Evolutionary conservation across 106 monocot genomes (phyloP), one percentile per base, ranked within the genome.

Genomic region (Dendrobium catenatum): DNA sequence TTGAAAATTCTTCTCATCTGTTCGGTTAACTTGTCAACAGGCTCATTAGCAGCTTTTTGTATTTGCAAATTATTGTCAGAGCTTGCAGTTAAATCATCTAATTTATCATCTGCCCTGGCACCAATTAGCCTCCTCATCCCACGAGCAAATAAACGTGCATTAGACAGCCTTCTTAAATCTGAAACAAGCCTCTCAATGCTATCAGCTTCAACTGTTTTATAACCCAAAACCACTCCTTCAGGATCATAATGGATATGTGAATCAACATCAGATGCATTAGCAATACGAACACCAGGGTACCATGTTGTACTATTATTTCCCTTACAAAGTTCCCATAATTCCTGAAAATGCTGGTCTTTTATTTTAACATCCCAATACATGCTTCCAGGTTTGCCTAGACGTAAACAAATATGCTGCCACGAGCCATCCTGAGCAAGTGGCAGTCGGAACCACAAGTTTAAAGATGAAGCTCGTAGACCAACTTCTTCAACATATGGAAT

Each of bases 401-500:
- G 87, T 80, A 99, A 85, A 74, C 99, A 93, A 85, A 99, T 93
- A 70, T 85, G 88, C 37, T 89, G 86, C 99, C 99, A 99, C 55
- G 88, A 86, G 80, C 90, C 83, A 83, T 91, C 95, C 79, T 80
- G 86, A 5, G 88, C 89, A 90, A 95, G 93, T 77, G 99, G 91
- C 51, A 99, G 86, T 22, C 88, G 82, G 68, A 99, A 89, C 99
- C 99, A 95, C 75, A 99, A 85, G 73, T 79, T 99, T 74, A 89
- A 93, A 44, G 93, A 95, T 81, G 93, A 86, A 76, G 80, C 33
- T 20, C 86, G 79, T 24, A 88, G 68, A 80, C 99, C 91, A 9
- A 90, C 87, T 88, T 99, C 99, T 89, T 99, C 99, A 76, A 93
- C 95, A 90, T 91, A 99, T 31, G 93, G 93, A 84, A 99, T 99